Base-by-base conservation (phyloP, 2,329 filamentous ascomycete genomes). In the Coniella lustricola region DNA sequence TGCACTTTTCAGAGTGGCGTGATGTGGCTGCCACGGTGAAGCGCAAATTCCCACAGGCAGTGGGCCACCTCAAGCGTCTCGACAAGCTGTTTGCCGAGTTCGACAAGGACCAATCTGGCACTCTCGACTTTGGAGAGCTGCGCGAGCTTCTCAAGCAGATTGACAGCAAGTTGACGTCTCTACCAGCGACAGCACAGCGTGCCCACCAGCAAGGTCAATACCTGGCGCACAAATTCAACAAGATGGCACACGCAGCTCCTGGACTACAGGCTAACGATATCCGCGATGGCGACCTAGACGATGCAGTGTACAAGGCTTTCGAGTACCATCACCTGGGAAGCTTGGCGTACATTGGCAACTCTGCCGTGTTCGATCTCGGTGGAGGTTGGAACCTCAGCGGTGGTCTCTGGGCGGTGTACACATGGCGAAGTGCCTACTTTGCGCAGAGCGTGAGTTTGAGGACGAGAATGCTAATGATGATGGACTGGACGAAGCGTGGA, bases 401-500 rank as follows among this genome's bases (percentile, higher is more conserved):
- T 44, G 93, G 93, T 0, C 67, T 98, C 39, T 77, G 94, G 76
- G 93, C 90, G 0, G 91, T 97, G 42, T 98, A 98, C 65, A 80
- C 95, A 31, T 98, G 93, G 93, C 76, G 93, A 54, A 90, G 88
- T 55, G 85, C 96, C 13, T 98, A 98, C 69, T 98, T 98, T 71
- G 90, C 93, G 12, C 89, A 98, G 74, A 95, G 89, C 62, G 93
- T 98, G 41, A 96, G 90, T 67, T 77, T 97, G 51, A 75, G 93
- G 57, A 98, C 93, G 21, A 80, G 91, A 54, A 79, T 89, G 55
- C 68, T 98, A 61, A 74, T 98, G 67, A 90, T 90, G 16, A 96
- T 98, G 93, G 93, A 98, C 66, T 98, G 93, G 93, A 84, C 82
- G n/a, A 98, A 97, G 79, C 78, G 94, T 64, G 87, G 89, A 12